Base-by-base conservation (phyloP, 768 basidiomycete genomes). In the Filobasidium floriforme region DNA sequence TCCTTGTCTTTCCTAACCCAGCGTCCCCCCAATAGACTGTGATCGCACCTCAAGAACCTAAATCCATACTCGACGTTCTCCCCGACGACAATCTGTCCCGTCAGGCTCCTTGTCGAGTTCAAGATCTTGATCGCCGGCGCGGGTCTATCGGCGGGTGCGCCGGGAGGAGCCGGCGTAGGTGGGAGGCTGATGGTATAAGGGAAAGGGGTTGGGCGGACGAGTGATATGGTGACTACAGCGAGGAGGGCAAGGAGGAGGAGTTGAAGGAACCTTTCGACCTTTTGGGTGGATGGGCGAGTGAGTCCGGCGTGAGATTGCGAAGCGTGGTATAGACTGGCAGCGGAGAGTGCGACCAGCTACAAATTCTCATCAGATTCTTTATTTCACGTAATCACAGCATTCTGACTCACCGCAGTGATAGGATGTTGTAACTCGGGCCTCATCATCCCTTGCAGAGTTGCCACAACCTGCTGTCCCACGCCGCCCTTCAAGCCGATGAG, bases 1-100 rank as follows among this genome's bases (percentile, higher is more conserved):
- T 83, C 63, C 10, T 81, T 81, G 44, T 77, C 74, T 0, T 71
- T 63, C 26, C 84, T 84, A 29, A 86, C 84, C 94, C 94, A 97
- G 57, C 89, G 85, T 4, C 94, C 85, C 4, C 85, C 85, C 0
- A 86, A 78, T 14, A 86, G 73, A 7, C 81, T 82, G 66, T 85
- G 84, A 59, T 84, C 84, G 24, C 82, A 83, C n/a, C 85, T 75
- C 26, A 86, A 71, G 68, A 82, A 75, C 75, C 63, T 76, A 54
- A 80, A 76, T 2, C 73, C 76, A 28, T 64, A 68, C 18, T 72
- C 73, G n/a, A 79, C 62, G 32, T 76, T 67, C 72, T 97, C 89
- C 32, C 85, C 92, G 9, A 96, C 92, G 1, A 88, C 84, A 41
- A 97, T 85, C 15, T 87, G 80, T 1, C 92, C 92, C 0, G 90